Conservation (phyloP, 495 filamentous ascomycete species). For the Filosporella fistucella region DNA sequence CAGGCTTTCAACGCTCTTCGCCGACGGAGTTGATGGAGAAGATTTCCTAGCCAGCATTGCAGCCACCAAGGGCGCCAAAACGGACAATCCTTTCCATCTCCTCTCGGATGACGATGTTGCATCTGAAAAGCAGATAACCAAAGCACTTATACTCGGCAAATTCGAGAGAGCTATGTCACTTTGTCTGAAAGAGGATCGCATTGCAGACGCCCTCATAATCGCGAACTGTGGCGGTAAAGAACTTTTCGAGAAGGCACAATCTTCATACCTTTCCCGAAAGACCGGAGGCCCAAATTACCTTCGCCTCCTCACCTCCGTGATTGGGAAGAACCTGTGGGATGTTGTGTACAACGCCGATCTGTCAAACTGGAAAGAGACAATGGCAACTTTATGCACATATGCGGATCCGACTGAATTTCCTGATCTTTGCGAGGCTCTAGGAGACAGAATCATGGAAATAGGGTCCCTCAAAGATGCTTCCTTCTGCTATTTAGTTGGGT, state of each 20-base stretch:
- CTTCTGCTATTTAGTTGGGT: conserved; percentile 93
- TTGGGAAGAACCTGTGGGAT: conserved; percentile 97
- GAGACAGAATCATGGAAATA: conserved; percentile 82
- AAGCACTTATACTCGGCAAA: conserved; percentile 77
- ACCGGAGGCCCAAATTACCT: conserved; percentile 84
- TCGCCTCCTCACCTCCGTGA: conserved; percentile 83
- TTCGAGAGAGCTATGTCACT: conserved; percentile 89
- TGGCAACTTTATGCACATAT: conserved; percentile 93
- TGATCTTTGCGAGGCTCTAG: conserved; percentile 93
- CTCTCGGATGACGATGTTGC: conserved; percentile 53
- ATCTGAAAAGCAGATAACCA: conserved; percentile 83
- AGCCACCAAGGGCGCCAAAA: conserved; percentile 73
- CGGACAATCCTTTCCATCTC: conserved; percentile 78
- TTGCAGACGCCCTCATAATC: conserved; percentile 97
- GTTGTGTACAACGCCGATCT: conserved; percentile 94
- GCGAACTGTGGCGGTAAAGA: conserved; percentile 94
- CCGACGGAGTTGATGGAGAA: conserved; percentile 64
- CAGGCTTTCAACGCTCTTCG: conserved; percentile 69
- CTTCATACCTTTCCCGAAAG: conserved; percentile 83
- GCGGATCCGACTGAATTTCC: conserved; percentile 86
- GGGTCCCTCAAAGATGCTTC: conserved; percentile 78
- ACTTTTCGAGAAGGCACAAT: conserved; percentile 90
- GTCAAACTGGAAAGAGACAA: conserved; percentile 91
- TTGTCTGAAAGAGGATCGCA: conserved; percentile 78
- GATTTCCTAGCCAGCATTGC: conserved; percentile 75